Conservation (phyloP, 2,329 filamentous ascomycete species). For the Lachnellula suecica region DNA sequence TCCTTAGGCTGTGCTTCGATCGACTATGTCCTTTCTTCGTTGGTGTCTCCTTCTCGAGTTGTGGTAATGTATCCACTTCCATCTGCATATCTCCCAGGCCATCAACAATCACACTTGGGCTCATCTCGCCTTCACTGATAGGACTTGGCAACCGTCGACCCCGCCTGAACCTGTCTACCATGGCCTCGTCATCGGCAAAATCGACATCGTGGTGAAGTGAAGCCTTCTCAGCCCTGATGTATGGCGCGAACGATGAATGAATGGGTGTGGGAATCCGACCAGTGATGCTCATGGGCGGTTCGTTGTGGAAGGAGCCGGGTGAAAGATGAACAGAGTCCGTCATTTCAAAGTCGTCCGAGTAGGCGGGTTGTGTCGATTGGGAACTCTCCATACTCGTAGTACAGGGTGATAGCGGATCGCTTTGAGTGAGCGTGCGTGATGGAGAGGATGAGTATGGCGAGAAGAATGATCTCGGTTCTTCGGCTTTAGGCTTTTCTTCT, state of each 20-base stretch:
- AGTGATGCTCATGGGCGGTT: slow-evolving; percentile 26
- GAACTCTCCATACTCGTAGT: slow-evolving; percentile 16
- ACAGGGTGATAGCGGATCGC: slow-evolving; percentile 17
- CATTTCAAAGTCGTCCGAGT: slow-evolving; percentile 34
- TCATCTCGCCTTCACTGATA: slow-evolving; percentile 34
- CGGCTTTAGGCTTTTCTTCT: slow-evolving; percentile 24
- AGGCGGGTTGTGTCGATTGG: slow-evolving; percentile 25
- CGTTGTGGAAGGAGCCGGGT: slow-evolving; percentile 29
- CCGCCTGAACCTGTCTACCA: slow-evolving; percentile 25
- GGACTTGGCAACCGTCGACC: slow-evolving; percentile 33
- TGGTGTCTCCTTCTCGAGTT: slow-evolving; percentile 20
- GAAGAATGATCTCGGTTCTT: slow-evolving; percentile 27
- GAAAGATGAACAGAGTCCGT: slow-evolving; percentile 29
- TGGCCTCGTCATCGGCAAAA: slow-evolving; percentile 27
- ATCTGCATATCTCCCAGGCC: slow-evolving; percentile 33
- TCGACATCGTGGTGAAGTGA: slow-evolving; percentile 16
- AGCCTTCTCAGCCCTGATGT: slow-evolving; percentile 23
- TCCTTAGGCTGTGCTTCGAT: slow-evolving; percentile 33
- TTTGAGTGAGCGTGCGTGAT: slow-evolving; percentile 17
- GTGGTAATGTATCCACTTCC: slow-evolving; percentile 26
- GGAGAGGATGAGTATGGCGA: slow-evolving; percentile 25
- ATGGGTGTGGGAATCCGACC: slow-evolving; percentile 35
- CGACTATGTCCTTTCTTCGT: slow-evolving; percentile 33
- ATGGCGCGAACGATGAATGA: slow-evolving; percentile 31
- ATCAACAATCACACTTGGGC: slow-evolving; percentile 29